Conservation (phyloP, 129 eudicot species). For the Flaveria brownii region DNA sequence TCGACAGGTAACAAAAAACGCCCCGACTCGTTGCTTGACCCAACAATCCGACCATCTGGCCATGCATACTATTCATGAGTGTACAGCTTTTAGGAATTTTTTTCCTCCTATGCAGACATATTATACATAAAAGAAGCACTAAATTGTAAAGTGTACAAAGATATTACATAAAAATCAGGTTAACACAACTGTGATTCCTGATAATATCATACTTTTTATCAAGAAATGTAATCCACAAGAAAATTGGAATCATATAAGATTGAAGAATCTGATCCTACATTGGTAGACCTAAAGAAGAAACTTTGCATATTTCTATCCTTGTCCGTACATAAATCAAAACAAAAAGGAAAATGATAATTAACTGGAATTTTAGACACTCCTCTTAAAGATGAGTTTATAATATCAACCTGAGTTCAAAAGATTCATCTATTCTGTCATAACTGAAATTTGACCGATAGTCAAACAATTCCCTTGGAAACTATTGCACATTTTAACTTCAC, state of each 20-base stretch:
- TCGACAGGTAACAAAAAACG: neutral
- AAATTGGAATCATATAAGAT: constrained; percentile 34
- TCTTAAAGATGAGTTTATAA: neutral
- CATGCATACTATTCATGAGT: neutral
- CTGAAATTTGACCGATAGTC: constrained; percentile 7
- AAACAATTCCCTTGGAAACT: neutral
- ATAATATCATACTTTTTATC: constrained; percentile 37
- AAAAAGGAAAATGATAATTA: neutral
- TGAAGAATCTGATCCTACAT: constrained; percentile 33
- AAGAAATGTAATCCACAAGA: constrained; percentile 40
- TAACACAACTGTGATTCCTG: constrained; percentile 34
- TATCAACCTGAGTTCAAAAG: too few species aligned
- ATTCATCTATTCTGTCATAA: neutral
- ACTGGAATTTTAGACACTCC: neutral
- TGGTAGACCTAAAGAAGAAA: constrained; percentile 26
- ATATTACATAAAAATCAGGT: constrained; percentile 21
- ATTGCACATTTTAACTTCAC: neutral
- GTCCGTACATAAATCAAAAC: constrained; percentile 28
- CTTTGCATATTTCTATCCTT: constrained; percentile 20
- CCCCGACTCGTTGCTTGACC: neutral
- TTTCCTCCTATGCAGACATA: neutral
- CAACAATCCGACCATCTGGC: neutral
- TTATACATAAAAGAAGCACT: neutral
- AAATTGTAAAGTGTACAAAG: constrained; percentile 4
- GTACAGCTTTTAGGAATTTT: too few species aligned